Evolutionary conservation across 2,329 filamentous ascomycete genomes (phyloP).

Genomic region (Verticillium alfalfae): DNA sequence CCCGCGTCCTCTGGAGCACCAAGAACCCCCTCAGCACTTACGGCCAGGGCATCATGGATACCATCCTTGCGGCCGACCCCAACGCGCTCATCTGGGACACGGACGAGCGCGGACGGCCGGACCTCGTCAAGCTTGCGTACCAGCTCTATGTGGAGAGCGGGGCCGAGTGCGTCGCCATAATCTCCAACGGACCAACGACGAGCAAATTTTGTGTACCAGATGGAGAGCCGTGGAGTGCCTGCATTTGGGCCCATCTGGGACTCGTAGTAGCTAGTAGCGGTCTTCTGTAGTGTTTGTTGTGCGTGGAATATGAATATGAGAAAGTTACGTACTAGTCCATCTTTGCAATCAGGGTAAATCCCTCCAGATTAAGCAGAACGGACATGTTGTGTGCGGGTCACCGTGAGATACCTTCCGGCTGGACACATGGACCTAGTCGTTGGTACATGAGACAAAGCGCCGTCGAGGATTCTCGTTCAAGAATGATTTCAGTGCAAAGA

Average conservation of each 20-base stretch:
- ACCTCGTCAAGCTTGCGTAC: constrained; percentile 42
- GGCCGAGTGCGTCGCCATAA: constrained; percentile 67
- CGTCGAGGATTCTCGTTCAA: too few relatives aligned
- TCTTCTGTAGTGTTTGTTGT: not conserved
- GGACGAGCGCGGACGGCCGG: constrained; percentile 48
- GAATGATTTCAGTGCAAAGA: too few relatives aligned
- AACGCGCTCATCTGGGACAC: constrained; percentile 66
- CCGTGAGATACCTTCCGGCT: too few relatives aligned
- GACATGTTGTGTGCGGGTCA: too few relatives aligned
- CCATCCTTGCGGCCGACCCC: constrained; percentile 52
- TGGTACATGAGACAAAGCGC: too few relatives aligned
- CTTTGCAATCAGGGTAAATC: too few relatives aligned
- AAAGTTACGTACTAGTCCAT: not conserved
- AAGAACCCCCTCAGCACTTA: constrained; percentile 58
- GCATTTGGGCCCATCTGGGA: constrained; percentile 75
- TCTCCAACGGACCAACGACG: constrained; percentile 65
- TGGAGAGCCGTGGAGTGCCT: constrained; percentile 60
- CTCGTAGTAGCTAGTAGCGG: constrained; percentile 17
- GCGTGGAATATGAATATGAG: not conserved
- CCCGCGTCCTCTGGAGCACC: constrained; percentile 65
- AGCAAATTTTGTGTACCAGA: constrained; percentile 63
- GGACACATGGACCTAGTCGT: too few relatives aligned
- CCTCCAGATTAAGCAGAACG: too few relatives aligned
- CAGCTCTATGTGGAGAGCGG: constrained; percentile 51
- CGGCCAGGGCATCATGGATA: constrained; percentile 49